Evolutionary conservation across 768 basidiomycete species (phyloP).

Genomic region (Lactifluus pinguis): DNA sequence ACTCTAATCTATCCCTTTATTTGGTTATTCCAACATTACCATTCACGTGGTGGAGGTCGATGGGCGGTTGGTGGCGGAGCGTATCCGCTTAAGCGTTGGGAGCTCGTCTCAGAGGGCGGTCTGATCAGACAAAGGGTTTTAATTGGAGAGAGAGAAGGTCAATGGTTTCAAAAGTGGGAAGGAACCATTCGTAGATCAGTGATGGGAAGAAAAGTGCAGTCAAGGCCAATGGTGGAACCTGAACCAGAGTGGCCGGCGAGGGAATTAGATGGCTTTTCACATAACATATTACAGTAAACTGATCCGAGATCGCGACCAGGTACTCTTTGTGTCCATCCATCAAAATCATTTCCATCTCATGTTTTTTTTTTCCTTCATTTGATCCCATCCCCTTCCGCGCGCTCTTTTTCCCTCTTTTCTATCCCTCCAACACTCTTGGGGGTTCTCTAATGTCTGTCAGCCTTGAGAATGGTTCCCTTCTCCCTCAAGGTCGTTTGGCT

Average conservation of each 20-base stretch:
- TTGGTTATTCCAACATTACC: constrained; percentile 70
- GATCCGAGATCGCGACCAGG: neutral
- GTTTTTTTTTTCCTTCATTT: neutral
- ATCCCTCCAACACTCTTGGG: neutral
- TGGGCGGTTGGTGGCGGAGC: constrained; percentile 75
- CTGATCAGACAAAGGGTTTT: constrained; percentile 28
- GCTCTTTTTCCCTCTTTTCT: neutral
- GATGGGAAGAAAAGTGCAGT: constrained; percentile 16
- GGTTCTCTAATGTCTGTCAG: neutral
- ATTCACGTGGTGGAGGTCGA: constrained; percentile 54
- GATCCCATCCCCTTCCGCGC: neutral
- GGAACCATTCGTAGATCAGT: constrained; percentile 56
- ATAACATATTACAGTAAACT: neutral
- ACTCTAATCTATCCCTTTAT: constrained; percentile 70
- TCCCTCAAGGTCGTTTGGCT: constrained; percentile 18
- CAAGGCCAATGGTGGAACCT: constrained; percentile 14
- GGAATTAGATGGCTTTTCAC: neutral
- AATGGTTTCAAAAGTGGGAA: constrained; percentile 79
- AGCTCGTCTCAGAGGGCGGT: neutral
- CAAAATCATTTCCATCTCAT: neutral
- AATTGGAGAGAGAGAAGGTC: constrained; percentile 58
- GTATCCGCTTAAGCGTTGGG: constrained; percentile 53
- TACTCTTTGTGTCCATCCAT: neutral
- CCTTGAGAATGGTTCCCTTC: constrained; percentile 5
- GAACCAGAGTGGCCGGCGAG: constrained; percentile 11